Percentiles rank a stretch among this genome's conserved stretches.
phyloP scores from a whole-genome alignment of 2,329 filamentous ascomycete genomes.

The Macrophomina pseudophaseolina region DNA sequence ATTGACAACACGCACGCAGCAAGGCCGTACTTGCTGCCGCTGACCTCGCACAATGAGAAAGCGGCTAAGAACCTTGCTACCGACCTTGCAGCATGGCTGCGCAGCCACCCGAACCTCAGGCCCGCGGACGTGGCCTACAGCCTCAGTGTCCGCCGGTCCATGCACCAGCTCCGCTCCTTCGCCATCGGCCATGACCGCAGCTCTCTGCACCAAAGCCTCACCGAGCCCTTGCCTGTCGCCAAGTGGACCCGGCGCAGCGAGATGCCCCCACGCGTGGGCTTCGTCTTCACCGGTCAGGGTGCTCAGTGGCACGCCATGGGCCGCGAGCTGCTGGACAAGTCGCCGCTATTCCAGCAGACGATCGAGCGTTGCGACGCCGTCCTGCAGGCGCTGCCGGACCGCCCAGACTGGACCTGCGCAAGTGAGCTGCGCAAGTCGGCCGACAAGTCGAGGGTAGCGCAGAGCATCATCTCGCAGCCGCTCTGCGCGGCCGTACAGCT shows the following conservation, averaged over 20 bases:
- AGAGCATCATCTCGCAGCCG: slow-evolving; percentile 34
- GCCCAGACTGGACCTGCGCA: slow-evolving; percentile 28
- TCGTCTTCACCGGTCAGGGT: slow-evolving; percentile 41
- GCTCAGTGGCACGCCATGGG: slow-evolving; percentile 34
- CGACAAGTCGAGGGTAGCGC: slow-evolving; percentile 29
- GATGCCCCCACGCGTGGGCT: slow-evolving; percentile 23
- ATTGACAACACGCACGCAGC: neutral
- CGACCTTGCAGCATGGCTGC: neutral
- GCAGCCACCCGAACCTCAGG: neutral
- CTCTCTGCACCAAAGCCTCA: slow-evolving; percentile 12
- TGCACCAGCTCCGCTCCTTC: neutral
- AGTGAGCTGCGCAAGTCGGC: slow-evolving; percentile 34
- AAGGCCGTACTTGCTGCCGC: slow-evolving; percentile 15
- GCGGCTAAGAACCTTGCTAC: slow-evolving; percentile 18
- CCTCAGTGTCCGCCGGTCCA: slow-evolving; percentile 5
- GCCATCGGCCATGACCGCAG: slow-evolving; percentile 1
- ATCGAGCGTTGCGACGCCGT: slow-evolving; percentile 18
- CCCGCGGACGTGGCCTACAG: slow-evolving; percentile 15
- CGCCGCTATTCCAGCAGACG: slow-evolving; percentile 1
- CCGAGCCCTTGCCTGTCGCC: slow-evolving; percentile 15
- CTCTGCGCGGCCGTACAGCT: slow-evolving; percentile 36
- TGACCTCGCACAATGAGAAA: slow-evolving; percentile 26
- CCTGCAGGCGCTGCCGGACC: slow-evolving; percentile 25
- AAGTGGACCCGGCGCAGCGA: slow-evolving; percentile 1
- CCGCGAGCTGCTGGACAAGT: slow-evolving; percentile 25